phyloP scores from a whole-genome alignment of 106 monocot genomes.

The Dactylorhiza incarnata region DNA sequence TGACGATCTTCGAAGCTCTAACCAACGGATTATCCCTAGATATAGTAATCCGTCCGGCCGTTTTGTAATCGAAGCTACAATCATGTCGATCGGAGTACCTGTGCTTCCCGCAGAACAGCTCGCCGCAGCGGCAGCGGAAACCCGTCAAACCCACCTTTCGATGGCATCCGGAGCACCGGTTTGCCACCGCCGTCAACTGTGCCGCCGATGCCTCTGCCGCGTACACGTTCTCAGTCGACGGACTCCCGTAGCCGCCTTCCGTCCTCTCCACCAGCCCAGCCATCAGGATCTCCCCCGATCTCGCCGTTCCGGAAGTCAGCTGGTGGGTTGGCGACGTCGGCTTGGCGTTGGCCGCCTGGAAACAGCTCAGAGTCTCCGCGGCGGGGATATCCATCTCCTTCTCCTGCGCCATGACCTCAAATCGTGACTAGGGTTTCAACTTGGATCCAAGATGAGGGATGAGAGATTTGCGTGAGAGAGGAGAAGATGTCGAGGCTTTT shows the following conservation, averaged over 20 bases:
- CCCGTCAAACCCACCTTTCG: conserved; percentile 76
- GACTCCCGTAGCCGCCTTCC: too few relatives aligned
- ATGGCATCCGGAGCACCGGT: conserved; percentile 62
- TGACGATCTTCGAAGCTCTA: conserved; percentile 80
- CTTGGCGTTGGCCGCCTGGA: conserved; percentile 14
- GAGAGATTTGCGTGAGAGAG: too few relatives aligned
- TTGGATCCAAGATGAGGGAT: too few relatives aligned
- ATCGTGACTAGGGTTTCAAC: too few relatives aligned
- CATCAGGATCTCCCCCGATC: conserved; percentile 13
- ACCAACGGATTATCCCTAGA: conserved; percentile 69
- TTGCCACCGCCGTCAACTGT: conserved; percentile 15
- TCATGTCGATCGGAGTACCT: conserved; percentile 88
- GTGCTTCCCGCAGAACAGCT: conserved; percentile 71
- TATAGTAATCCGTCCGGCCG: conserved; percentile 54
- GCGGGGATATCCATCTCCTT: conserved; percentile 40
- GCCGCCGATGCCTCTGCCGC: not conserved
- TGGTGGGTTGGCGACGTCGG: conserved; percentile 10
- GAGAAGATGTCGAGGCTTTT: too few relatives aligned
- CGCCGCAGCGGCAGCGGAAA: conserved; percentile 90
- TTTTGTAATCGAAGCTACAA: conserved; percentile 85
- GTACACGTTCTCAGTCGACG: too few relatives aligned
- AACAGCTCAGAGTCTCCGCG: conserved; percentile 41
- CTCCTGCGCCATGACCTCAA: conserved; percentile 51
- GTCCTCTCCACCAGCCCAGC: not conserved
- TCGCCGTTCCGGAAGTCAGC: conserved; percentile 6